These are phyloP conservation scores for Penicillium janthinellum DNA, from an alignment of 2,329 filamentous ascomycete species.

Conservation along the genomic window DNA sequence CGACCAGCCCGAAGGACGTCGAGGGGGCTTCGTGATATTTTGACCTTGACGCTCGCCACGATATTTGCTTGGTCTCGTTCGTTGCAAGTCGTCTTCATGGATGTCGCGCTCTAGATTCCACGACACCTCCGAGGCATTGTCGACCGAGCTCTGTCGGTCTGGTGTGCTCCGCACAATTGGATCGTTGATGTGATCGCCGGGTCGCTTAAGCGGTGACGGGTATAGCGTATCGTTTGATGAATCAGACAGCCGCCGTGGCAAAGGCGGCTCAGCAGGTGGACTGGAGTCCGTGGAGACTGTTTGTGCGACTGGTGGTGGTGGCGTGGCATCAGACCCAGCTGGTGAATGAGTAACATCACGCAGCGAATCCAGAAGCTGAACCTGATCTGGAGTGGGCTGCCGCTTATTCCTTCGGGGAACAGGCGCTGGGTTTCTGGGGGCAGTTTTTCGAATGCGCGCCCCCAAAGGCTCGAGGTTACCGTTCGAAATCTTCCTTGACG, in stretches of 20 bases:
- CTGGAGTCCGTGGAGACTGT: slow-evolving; percentile 38
- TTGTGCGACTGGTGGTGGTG: slow-evolving; percentile 37
- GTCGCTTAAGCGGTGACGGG: slow-evolving; percentile 30
- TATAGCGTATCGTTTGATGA: slow-evolving; percentile 30
- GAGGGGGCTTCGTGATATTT: slow-evolving; percentile 41
- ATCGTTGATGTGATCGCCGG: slow-evolving; percentile 17
- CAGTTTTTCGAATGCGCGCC: slow-evolving; percentile 14
- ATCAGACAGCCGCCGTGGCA: slow-evolving; percentile 18
- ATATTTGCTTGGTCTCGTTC: slow-evolving; percentile 32
- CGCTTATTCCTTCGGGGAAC: slow-evolving; percentile 27
- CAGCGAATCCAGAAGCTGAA: slow-evolving; percentile 34
- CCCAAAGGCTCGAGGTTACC: slow-evolving; percentile 10
- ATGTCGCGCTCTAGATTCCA: slow-evolving; percentile 41
- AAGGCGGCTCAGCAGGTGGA: slow-evolving; percentile 28
- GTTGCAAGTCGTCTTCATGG: slow-evolving; percentile 39
- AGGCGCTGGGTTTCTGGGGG: slow-evolving; percentile 19
- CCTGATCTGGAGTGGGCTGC: slow-evolving; percentile 39
- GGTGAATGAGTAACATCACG: slow-evolving; percentile 30
- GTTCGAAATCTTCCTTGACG: slow-evolving; percentile 11
- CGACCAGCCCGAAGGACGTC: slow-evolving; percentile 37
- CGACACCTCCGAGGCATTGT: slow-evolving; percentile 39
- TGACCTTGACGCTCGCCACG: slow-evolving; percentile 27
- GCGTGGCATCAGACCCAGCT: slow-evolving; percentile 34
- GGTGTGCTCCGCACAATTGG: slow-evolving; percentile 20
- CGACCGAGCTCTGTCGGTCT: slow-evolving; percentile 28